Base-by-base conservation (phyloP, 768 basidiomycete species). In the Leucosporidium yakuticum region DNA sequence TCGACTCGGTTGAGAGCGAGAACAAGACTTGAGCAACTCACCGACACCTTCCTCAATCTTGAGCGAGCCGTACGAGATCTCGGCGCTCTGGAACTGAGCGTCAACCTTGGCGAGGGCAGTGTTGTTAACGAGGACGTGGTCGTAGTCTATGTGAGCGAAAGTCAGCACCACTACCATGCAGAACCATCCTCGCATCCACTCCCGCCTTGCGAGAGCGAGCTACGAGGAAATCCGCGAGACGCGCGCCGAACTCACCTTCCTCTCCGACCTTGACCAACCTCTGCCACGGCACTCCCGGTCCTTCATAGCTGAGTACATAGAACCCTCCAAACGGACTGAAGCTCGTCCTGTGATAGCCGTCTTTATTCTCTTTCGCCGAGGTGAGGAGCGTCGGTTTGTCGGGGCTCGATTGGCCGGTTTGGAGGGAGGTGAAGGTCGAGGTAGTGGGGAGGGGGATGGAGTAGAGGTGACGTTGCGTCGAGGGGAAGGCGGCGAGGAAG, bases 291-390 rank as follows among this genome's bases (percentile, higher is more conserved):
- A 89, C 83, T 29, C 83, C 83, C 4, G 93, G 94, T 1, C 94
- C 95, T 34, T 81, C 77, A 76, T 96, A 95, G 70, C 80, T 82
- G 31, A 95, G 80, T 19, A 91, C 79, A 78, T 94, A 96, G 78
- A 88, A 96, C 3, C 88, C 89, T 2, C 86, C 90, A 36, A 85
- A 79, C 1, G 96, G 91, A 1, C 92, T 96, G 81, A 98, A 96
- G 67, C 79, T 82, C 12, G 86, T 83, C 1, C 81, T 78, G 75
- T 88, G 88, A 74, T 82, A 88, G 2, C 86, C 84, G 0, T 44
- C 39, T 15, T 44, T 15, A 44, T 59, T 68, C 55, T 20, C 34
- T 4, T 71, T 63, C 9, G 61, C 70, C 54, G 79, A 77, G 4
- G 79, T 81, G 62, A 81, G 62, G 4, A 76, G 70, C 11, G 58